phyloP scores from a whole-genome alignment of 2,329 filamentous ascomycete genomes.

The Hypoxylon sp. region DNA sequence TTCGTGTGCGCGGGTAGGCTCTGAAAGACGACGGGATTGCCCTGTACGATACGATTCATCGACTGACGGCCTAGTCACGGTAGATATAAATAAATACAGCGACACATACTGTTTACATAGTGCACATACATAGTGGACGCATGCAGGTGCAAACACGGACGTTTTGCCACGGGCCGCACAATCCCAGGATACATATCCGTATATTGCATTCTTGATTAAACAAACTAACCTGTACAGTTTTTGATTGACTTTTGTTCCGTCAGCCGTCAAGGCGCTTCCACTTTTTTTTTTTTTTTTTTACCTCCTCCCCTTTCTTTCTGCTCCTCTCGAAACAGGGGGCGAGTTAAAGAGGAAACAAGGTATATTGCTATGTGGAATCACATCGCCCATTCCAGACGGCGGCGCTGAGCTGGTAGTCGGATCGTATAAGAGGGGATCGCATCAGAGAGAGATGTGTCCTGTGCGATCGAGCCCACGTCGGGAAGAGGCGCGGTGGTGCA shows the following conservation, averaged over 20 bases:
- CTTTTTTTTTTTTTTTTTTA: constrained; percentile 17
- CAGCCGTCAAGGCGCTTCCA: constrained; percentile 31
- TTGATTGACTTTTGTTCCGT: constrained; percentile 31
- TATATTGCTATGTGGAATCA: constrained; percentile 14
- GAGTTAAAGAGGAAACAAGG: constrained; percentile 17
- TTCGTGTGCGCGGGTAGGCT: constrained; percentile 7
- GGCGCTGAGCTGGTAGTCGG: constrained; percentile 17
- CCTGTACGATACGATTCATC: too few species aligned
- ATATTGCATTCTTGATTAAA: constrained; percentile 30
- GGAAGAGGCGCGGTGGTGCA: constrained; percentile 28
- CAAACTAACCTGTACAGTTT: too few species aligned
- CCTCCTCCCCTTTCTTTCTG: constrained; percentile 13
- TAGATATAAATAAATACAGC: too few species aligned
- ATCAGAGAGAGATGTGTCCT: constrained; percentile 26
- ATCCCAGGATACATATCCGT: constrained; percentile 25
- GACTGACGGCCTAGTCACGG: too few species aligned
- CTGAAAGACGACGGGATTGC: constrained; percentile 32
- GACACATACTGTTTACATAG: background rate
- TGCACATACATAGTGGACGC: constrained; percentile 1
- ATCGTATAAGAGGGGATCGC: too few species aligned
- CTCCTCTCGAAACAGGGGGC: constrained; percentile 29
- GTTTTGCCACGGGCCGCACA: constrained; percentile 1
- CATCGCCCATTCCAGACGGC: constrained; percentile 9
- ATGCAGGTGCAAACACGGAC: constrained; percentile 1
- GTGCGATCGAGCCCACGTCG: constrained; percentile 19